These are phyloP conservation scores for Mycena filopes DNA, from an alignment of 768 basidiomycete species.

Conservation along the genomic window DNA sequence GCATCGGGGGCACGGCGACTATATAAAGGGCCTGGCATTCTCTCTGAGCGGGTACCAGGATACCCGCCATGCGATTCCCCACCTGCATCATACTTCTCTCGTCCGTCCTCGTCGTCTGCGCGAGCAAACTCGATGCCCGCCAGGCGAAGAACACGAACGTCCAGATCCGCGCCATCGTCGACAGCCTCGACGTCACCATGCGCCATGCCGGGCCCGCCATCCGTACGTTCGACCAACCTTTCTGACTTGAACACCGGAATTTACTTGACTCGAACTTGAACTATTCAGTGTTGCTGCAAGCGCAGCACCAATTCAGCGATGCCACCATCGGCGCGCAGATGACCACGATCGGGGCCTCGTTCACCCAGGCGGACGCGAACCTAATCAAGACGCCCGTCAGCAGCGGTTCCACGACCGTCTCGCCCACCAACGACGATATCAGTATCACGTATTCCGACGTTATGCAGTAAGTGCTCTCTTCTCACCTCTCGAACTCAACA, in stretches of 20 bases:
- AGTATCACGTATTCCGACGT: constrained; percentile 43
- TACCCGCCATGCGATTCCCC: too few species aligned
- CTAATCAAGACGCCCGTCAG: constrained; percentile 41
- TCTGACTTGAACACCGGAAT: too few species aligned
- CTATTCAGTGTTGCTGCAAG: constrained; percentile 36
- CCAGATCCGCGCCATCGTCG: constrained; percentile 39
- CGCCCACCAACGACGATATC: constrained; percentile 49
- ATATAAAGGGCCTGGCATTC: too few species aligned
- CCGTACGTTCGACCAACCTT: too few species aligned
- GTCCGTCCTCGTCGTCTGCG: constrained; percentile 41
- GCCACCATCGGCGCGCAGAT: constrained; percentile 41
- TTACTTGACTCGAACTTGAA: background rate
- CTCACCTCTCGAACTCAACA: background rate
- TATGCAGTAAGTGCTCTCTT: constrained; percentile 40
- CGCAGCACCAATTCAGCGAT: constrained; percentile 40
- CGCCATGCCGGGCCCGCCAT: constrained; percentile 38
- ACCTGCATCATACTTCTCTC: too few species aligned
- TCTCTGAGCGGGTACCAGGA: too few species aligned
- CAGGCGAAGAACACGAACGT: constrained; percentile 47
- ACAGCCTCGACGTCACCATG: constrained; percentile 35
- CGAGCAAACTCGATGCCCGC: constrained; percentile 41
- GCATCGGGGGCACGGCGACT: too few species aligned
- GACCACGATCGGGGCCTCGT: constrained; percentile 39
- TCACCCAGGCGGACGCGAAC: constrained; percentile 34
- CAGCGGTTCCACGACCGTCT: too few species aligned